These are phyloP conservation scores for Aureobasidium zeae DNA, from an alignment of 2,329 filamentous ascomycete genomes.

Conservation along the genomic window DNA sequence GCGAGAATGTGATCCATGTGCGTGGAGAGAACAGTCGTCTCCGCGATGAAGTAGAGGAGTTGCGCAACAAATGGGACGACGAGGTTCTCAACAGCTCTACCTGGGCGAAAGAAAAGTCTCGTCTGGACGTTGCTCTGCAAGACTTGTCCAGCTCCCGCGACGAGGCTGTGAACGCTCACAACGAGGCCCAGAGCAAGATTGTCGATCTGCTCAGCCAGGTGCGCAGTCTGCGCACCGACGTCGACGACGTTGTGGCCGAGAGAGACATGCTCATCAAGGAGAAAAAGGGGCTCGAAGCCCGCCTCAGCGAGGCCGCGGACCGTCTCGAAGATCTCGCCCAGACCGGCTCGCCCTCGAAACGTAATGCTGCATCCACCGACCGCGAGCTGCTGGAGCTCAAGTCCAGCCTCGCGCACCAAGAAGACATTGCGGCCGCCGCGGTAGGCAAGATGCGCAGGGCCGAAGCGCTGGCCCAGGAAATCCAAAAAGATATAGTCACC, in stretches of 20 bases:
- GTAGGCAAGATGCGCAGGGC: constrained; percentile 96
- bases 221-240: constrained; percentile 66
- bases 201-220: constrained; percentile 86
- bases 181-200: constrained; percentile 88
- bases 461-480: constrained; percentile 75
- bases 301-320: constrained; percentile 77
- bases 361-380: constrained; percentile 81
- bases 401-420: constrained; percentile 78
- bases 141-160: constrained; percentile 87
- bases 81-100: constrained; percentile 96
- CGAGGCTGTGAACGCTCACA: constrained; percentile 85
- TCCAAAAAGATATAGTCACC: constrained; percentile 82
- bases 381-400: constrained; percentile 84
- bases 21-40: constrained; percentile 76
- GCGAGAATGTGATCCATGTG: constrained; percentile 79
- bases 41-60: constrained; percentile 90
- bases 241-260: constrained; percentile 79
- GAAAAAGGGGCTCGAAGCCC: constrained; percentile 78
- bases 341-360: constrained; percentile 74
- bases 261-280: constrained; percentile 77
- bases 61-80: constrained; percentile 95
- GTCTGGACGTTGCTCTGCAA: constrained; percentile 79
- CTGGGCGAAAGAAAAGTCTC: constrained; percentile 95
- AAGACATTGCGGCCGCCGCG: constrained; percentile 83
- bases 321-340: constrained; percentile 74